Evolutionary conservation across 2,329 filamentous ascomycete species (phyloP).

Genomic region (Penicillium psychrosexuale): DNA sequence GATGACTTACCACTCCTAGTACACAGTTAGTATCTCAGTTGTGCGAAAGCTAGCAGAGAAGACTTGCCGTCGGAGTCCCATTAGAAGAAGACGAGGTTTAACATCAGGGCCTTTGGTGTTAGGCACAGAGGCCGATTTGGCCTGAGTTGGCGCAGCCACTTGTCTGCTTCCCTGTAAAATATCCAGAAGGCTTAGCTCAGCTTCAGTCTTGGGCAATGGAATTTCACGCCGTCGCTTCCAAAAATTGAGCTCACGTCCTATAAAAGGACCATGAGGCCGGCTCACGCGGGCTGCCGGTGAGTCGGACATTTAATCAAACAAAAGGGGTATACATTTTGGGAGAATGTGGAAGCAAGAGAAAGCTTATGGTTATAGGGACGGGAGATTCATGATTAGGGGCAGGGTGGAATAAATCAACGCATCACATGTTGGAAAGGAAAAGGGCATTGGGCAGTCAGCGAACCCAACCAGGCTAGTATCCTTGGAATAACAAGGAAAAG

Average conservation of each 20-base stretch:
- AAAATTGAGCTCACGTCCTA: slow-evolving; percentile 16
- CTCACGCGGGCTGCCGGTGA: slow-evolving; percentile 9
- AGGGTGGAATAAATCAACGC: neutral
- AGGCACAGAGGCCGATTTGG: slow-evolving; percentile 28
- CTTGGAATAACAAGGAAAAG: neutral
- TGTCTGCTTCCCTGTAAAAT: slow-evolving; percentile 34
- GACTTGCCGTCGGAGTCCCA: slow-evolving; percentile 87
- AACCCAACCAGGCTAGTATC: neutral
- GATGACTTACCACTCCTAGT: slow-evolving; percentile 93
- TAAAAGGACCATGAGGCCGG: slow-evolving; percentile 17
- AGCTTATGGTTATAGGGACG: neutral
- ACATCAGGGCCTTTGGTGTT: slow-evolving; percentile 52
- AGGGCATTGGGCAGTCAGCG: slow-evolving; percentile 4
- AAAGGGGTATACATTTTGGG: neutral
- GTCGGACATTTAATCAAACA: slow-evolving; percentile 5
- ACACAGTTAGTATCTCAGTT: slow-evolving; percentile 14
- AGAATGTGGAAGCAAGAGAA: neutral
- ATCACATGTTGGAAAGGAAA: slow-evolving; percentile 10
- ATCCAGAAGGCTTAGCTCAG: slow-evolving; percentile 38
- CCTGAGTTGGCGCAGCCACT: slow-evolving; percentile 24
- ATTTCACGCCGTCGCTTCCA: slow-evolving; percentile 2
- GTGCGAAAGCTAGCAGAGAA: neutral
- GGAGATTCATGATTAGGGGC: neutral
- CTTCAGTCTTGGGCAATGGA: slow-evolving; percentile 23
- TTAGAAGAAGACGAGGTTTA: slow-evolving; percentile 83